Base-by-base conservation (phyloP, 169 alveolate species). In the Amoebophrya sp. region DNA sequence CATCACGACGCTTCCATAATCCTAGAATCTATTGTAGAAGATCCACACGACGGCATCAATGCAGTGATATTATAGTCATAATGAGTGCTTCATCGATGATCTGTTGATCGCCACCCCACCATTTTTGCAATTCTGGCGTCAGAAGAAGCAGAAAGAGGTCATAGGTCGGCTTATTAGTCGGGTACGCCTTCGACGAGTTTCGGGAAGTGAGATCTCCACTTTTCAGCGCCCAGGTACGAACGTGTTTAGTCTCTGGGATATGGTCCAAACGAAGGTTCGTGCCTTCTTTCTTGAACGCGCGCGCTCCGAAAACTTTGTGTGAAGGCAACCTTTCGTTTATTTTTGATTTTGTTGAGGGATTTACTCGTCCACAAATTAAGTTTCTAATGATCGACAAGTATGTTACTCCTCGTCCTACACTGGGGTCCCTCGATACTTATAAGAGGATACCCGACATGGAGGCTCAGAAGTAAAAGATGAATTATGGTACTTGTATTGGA, bases 211-310 rank as follows among this genome's bases (percentile, higher is more conserved):
- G 0, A 36, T 65, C 83, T 0, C 18, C 33, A 1, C 38, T 26
- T 18, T 65, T 65, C 83, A 65, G 83, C 38, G 83, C 83, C 83
- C 83, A 65, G 83, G 83, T 65, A 36, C 83, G 83, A 36, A 6
- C 2, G 33, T 65, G 83, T 18, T 26, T 65, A 1, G 83, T 65
- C 33, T 65, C 83, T 36, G 83, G 83, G 2, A 18, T 10, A 36
- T 65, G 83, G 33, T 65, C 83, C 36, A 65, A 65, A 29, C 36
- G 33, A 6, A 6, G 33, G 39, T 36, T 36, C 83, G 83, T 1
- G 65, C 18, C 65, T 18, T 6, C 65, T 18, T 65, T 65, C 83
- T 65, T 65, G 26, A 65, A 65, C 83, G 83, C 36, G 2, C 83
- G 83, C 36, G 83, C 83, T 29, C 83, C 83, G 26, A 65, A 65